These are phyloP conservation scores for Globisporangium uncinulatum DNA, from an alignment of 352 stramenopile species.

Conservation along the genomic window DNA sequence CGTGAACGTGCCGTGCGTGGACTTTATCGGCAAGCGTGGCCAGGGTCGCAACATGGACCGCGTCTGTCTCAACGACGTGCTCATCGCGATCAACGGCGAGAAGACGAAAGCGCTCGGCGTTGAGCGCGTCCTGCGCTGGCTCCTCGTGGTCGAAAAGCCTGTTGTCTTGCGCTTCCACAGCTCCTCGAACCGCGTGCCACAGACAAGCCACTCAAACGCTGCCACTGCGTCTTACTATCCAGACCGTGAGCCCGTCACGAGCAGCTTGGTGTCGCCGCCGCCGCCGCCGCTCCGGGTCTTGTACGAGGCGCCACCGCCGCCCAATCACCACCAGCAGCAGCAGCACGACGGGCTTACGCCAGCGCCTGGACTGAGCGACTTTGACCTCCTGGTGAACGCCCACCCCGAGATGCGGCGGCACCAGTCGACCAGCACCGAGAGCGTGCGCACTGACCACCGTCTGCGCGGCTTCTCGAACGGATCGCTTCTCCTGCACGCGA, in stretches of 20 bases:
- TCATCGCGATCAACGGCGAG: constrained; percentile 76
- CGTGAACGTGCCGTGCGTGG: constrained; percentile 68
- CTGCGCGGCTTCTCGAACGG: constrained; percentile 12
- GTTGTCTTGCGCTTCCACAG: constrained; percentile 74
- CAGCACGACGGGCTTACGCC: background rate
- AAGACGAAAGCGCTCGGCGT: constrained; percentile 71
- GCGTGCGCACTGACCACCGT: background rate
- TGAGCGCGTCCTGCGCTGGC: constrained; percentile 70
- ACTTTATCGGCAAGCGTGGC: constrained; percentile 58
- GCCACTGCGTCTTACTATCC: constrained; percentile 19
- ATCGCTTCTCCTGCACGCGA: constrained; percentile 1
- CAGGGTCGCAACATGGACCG: constrained; percentile 65
- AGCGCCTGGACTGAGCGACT: constrained; percentile 10
- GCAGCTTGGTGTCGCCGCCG: constrained; percentile 17
- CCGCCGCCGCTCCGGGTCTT: constrained; percentile 19
- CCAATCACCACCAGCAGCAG: constrained; percentile 1
- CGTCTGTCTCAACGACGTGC: constrained; percentile 76
- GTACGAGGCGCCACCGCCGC: constrained; percentile 13
- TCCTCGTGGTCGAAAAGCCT: constrained; percentile 70
- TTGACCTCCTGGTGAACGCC: constrained; percentile 24
- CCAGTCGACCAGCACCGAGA: constrained; percentile 6
- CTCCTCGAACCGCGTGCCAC: constrained; percentile 57
- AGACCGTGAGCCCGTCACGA: constrained; percentile 22
- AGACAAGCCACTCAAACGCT: background rate
- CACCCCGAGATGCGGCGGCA: constrained; percentile 12